A percentile compares a stretch with the other conserved stretches of the same genome.
These are phyloP conservation scores for Microglena sp. DNA, from an alignment of 139 green algal genomes.

Conservation along the genomic window DNA sequence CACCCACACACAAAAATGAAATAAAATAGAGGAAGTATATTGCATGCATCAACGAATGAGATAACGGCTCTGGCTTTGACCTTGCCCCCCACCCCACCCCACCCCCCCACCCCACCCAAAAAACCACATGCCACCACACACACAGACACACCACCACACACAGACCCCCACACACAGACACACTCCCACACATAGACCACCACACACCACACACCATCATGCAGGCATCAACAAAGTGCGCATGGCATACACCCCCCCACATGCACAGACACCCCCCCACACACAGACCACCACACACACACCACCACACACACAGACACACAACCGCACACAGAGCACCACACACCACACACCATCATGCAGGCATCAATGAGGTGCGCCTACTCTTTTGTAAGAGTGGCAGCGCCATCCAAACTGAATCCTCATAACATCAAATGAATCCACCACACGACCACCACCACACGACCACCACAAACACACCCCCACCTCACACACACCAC, in stretches of 20 bases:
- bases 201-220: not conserved
- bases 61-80: not conserved
- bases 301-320: not conserved
- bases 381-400: slow-evolving; percentile 2
- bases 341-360: not conserved
- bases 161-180: not conserved
- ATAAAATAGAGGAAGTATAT: not conserved
- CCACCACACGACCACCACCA: not conserved
- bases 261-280: not conserved
- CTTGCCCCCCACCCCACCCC: not conserved
- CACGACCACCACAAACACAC: not conserved
- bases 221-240: too few species aligned
- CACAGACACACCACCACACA: too few species aligned
- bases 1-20: not conserved
- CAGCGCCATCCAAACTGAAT: not conserved
- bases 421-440: not conserved
- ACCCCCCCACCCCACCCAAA: not conserved
- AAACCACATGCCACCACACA: not conserved
- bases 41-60: not conserved
- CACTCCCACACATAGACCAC: not conserved
- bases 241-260: too few species aligned
- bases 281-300: not conserved
- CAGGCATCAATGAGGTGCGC: too few species aligned
- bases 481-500: too few species aligned
- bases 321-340: not conserved